phyloP scores from a whole-genome alignment of 306 rosid species.

The Castanea mollissima region DNA sequence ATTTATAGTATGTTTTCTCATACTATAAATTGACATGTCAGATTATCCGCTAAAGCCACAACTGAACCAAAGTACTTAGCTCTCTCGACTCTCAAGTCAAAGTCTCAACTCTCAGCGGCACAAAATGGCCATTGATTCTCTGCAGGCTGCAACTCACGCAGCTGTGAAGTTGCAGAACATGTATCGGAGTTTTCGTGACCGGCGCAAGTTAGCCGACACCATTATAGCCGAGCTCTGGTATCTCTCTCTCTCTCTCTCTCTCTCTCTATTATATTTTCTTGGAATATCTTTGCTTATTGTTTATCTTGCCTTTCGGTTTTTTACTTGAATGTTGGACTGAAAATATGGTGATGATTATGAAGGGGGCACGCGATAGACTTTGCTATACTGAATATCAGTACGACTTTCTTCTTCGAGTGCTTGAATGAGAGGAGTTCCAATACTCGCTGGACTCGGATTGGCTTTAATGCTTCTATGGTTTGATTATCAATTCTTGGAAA shows the following conservation, averaged over 20 bases:
- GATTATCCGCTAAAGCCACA: not conserved
- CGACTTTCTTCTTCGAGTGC: conserved; percentile 81
- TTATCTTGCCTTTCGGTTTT: not conserved
- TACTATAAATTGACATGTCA: not conserved
- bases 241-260: not conserved
- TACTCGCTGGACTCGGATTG: conserved; percentile 69
- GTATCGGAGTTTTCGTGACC: conserved; percentile 81
- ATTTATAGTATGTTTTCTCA: not conserved
- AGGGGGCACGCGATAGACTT: conserved; percentile 91
- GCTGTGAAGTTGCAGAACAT: conserved; percentile 71
- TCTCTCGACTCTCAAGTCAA: not conserved
- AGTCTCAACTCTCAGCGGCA: not conserved
- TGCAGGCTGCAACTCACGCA: conserved; percentile 24
- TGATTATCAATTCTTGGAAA: not conserved
- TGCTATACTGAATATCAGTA: conserved; percentile 63
- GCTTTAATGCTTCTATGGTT: conserved; percentile 83
- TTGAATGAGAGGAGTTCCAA: conserved; percentile 41
- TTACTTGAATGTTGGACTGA: not conserved
- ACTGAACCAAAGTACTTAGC: not conserved
- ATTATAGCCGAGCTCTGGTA: conserved; percentile 85
- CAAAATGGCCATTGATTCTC: not conserved
- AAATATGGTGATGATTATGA: conserved; percentile 14
- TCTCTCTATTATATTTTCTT: too few relatives aligned
- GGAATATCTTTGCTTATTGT: not conserved
- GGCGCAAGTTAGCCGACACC: conserved; percentile 86